Evolutionary conservation across 345 rosid species (phyloP).

Genomic region (Arabidopsis arenosa): DNA sequence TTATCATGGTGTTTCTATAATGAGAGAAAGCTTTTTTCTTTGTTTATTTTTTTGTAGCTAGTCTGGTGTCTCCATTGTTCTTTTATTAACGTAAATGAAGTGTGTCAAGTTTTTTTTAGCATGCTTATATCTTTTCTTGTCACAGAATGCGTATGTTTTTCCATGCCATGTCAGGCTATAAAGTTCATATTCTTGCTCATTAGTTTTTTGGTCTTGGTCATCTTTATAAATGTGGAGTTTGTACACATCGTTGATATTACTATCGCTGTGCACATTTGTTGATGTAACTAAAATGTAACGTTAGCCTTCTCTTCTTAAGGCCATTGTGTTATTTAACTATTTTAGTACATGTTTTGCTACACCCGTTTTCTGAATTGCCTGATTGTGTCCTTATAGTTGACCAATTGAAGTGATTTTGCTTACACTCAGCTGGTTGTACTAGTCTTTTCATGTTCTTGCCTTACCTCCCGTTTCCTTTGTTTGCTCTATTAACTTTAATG

Average conservation of each 20-base stretch:
- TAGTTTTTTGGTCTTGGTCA: constrained; percentile 4
- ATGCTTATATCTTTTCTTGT: constrained; percentile 26
- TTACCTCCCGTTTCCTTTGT: constrained; percentile 9
- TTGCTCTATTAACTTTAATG: constrained; percentile 29
- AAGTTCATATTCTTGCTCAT: constrained; percentile 10
- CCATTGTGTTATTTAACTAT: constrained; percentile 10
- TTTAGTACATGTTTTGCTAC: constrained; percentile 6
- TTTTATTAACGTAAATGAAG: constrained; percentile 12
- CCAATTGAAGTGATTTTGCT: constrained; percentile 22
- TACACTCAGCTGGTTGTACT: constrained; percentile 25
- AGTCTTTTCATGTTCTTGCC: constrained; percentile 20
- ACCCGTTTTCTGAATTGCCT: background rate
- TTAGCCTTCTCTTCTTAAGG: constrained; percentile 5
- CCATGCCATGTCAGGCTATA: constrained; percentile 30
- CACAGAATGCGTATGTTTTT: constrained; percentile 15
- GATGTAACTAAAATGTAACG: background rate
- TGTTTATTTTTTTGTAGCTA: background rate
- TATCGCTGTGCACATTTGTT: background rate
- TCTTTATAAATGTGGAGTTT: constrained; percentile 5
- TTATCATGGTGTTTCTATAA: constrained; percentile 8
- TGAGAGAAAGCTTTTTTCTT: background rate
- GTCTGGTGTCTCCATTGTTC: constrained; percentile 23
- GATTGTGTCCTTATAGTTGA: constrained; percentile 28
- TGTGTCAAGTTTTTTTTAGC: background rate
- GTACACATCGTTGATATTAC: background rate